Base-by-base conservation (phyloP, 1,284 basidiomycete species). In the Ceratobasidium theobromae region DNA sequence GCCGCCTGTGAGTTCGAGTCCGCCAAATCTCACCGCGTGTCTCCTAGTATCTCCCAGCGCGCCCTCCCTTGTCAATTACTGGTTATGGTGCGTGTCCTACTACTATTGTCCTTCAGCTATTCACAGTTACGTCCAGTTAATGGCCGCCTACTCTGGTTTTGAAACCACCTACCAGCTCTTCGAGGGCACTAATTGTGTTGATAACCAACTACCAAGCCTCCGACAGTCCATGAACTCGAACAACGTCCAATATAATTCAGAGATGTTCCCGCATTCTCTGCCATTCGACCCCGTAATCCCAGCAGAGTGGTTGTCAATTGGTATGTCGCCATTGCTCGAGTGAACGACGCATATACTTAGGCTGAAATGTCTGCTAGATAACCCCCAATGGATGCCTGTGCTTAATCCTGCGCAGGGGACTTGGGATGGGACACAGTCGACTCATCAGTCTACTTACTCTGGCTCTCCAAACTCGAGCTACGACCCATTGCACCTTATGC, bases 401-500 rank as follows among this genome's bases (percentile, higher is more conserved):
- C 38, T 45, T 21, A 35, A 33, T 18, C 30, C 38, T 5, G 18
- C 48, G 12, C 23, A 45, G 23, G 21, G 12, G 18, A 23, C 16
- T 25, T 65, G 60, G 60, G 51, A 53, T 23, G 18, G 16, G 8
- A 8, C 38, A 18, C 58, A 51, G 21, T 35, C 48, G 4, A 41
- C 60, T 11, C 30, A 52, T 46, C 48, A 49, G 27, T 35, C 49
- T 6, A 45, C 60, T 9, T 41, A 52, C 35, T 27, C n/a, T 9
- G 53, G 60, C 49, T 41, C 58, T 14, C 33, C 60, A 23, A 21
- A n/a, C 11, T 32, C 49, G 4, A 65, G 25, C 30, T 53, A 52
- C 18, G 40, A 65, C 23, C 60, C 49, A 3, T 53, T 46, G 12
- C 11, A 23, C 11, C 30, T 43, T 4, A 33, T 18, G 40, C 60